phyloP scores from a whole-genome alignment of 2,329 filamentous ascomycete species.

The Apiospora rasikravindrae region DNA sequence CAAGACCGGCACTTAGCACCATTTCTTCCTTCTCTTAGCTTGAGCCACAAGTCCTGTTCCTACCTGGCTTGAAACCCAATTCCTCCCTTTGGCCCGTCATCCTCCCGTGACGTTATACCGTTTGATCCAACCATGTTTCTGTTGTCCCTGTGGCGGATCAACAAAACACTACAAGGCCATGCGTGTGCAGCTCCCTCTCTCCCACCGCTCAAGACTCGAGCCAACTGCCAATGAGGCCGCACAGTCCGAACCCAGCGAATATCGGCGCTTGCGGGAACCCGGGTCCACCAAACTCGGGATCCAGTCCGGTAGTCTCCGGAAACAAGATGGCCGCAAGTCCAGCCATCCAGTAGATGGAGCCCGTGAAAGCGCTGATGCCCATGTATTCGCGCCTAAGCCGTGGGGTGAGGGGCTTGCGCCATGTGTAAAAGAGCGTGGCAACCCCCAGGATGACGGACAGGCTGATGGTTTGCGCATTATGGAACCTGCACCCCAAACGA shows the following conservation, averaged over 20 bases:
- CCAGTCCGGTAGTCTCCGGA: constrained; percentile 46
- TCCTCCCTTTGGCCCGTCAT: neutral
- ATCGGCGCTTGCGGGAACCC: constrained; percentile 46
- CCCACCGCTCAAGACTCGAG: constrained; percentile 21
- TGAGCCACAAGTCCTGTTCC: constrained; percentile 12
- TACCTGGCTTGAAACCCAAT: constrained; percentile 9
- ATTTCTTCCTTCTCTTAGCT: neutral
- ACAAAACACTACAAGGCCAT: neutral
- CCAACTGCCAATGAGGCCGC: constrained; percentile 31
- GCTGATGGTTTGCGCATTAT: constrained; percentile 49
- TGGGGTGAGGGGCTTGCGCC: constrained; percentile 35
- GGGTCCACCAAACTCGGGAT: constrained; percentile 50
- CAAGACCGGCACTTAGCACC: constrained; percentile 10
- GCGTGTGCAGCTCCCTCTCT: neutral
- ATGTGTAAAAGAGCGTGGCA: constrained; percentile 47
- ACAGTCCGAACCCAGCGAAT: constrained; percentile 36
- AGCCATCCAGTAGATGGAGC: constrained; percentile 48
- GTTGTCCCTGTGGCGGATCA: neutral
- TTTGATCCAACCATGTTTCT: neutral
- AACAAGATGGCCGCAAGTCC: constrained; percentile 44
- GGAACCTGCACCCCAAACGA: constrained; percentile 38
- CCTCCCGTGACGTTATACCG: neutral
- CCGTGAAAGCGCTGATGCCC: constrained; percentile 41
- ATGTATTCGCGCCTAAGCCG: constrained; percentile 39
- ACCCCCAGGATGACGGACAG: constrained; percentile 46